Evolutionary conservation across 495 filamentous ascomycete genomes (phyloP).

Genomic region (Tetracladium setigerum): DNA sequence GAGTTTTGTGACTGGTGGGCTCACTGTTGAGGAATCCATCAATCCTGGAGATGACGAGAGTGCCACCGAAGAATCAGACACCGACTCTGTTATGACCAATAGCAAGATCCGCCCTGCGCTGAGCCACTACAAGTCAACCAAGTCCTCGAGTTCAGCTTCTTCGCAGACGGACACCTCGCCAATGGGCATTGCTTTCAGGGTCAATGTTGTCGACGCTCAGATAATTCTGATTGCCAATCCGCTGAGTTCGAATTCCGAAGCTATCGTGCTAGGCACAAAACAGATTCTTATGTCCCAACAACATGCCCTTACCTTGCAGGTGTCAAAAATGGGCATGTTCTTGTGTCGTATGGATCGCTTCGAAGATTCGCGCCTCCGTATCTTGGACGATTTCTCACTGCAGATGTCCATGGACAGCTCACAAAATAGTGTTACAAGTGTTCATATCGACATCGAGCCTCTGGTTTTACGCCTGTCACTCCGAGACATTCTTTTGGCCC

Average conservation of each 20-base stretch:
- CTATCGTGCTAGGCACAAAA: conserved; percentile 91
- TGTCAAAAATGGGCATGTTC: conserved; percentile 94
- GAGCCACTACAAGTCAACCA: conserved; percentile 1
- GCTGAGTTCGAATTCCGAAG: conserved; percentile 79
- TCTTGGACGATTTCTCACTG: conserved; percentile 91
- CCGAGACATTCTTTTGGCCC: conserved; percentile 86
- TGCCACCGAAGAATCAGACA: conserved; percentile 51
- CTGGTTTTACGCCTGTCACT: conserved; percentile 88
- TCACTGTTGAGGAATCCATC: conserved; percentile 52
- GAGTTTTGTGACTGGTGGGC: conserved; percentile 63
- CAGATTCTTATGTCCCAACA: conserved; percentile 89
- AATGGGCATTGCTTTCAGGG: conserved; percentile 79
- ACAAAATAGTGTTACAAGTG: conserved; percentile 61
- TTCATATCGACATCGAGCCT: conserved; percentile 83
- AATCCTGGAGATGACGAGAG: conserved; percentile 47
- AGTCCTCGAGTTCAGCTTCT: conserved; percentile 8
- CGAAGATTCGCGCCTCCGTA: conserved; percentile 68
- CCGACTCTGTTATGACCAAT: conserved; percentile 31
- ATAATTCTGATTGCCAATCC: conserved; percentile 95
- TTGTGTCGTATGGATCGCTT: conserved; percentile 96
- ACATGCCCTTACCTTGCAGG: conserved; percentile 85
- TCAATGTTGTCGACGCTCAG: conserved; percentile 92
- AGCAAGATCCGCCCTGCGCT: not conserved
- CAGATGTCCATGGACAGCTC: conserved; percentile 83
- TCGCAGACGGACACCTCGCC: conserved; percentile 30